A percentile compares a stretch with the other conserved stretches of the same genome.
phyloP scores from a whole-genome alignment of 345 rosid species.

The Bretschneidera sinensis region DNA sequence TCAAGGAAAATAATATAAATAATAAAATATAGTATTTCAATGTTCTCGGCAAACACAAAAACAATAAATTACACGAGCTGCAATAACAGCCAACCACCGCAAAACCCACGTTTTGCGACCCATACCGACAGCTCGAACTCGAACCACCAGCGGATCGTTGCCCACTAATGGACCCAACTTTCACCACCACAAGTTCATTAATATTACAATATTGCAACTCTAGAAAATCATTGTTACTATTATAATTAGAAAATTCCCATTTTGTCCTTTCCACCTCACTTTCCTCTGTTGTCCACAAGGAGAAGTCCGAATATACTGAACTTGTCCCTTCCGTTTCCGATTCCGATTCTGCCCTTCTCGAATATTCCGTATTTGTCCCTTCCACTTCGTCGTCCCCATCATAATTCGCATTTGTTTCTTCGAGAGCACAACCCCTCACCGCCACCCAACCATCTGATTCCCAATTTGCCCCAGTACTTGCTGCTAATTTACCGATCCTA shows the following conservation, averaged over 20 bases:
- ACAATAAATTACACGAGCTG: conserved; percentile 14
- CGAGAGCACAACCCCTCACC: conserved; percentile 26
- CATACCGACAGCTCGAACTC: conserved; percentile 21
- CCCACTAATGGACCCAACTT: background rate
- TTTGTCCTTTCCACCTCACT: conserved; percentile 8
- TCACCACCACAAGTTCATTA: background rate
- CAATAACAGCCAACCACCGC: conserved; percentile 11
- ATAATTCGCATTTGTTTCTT: background rate
- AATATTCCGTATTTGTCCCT: conserved; percentile 22
- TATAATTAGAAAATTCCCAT: background rate
- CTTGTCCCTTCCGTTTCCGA: conserved; percentile 19
- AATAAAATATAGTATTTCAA: conserved; percentile 20
- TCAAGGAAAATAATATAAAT: conserved; percentile 3
- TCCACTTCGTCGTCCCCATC: conserved; percentile 5
- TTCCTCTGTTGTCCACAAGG: background rate
- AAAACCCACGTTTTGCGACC: conserved; percentile 9
- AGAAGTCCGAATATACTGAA: conserved; percentile 17
- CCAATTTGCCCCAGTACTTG: conserved; percentile 38
- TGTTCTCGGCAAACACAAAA: conserved; percentile 15
- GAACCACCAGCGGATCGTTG: conserved; percentile 2
- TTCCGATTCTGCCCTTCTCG: conserved; percentile 11
- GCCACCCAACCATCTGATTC: conserved; percentile 56
- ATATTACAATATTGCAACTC: conserved; percentile 16
- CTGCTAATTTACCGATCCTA: conserved; percentile 40
- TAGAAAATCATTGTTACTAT: too few species aligned